Evolutionary conservation across 2,329 filamentous ascomycete genomes (phyloP).

Genomic region (Ophiosphaerella korrae): DNA sequence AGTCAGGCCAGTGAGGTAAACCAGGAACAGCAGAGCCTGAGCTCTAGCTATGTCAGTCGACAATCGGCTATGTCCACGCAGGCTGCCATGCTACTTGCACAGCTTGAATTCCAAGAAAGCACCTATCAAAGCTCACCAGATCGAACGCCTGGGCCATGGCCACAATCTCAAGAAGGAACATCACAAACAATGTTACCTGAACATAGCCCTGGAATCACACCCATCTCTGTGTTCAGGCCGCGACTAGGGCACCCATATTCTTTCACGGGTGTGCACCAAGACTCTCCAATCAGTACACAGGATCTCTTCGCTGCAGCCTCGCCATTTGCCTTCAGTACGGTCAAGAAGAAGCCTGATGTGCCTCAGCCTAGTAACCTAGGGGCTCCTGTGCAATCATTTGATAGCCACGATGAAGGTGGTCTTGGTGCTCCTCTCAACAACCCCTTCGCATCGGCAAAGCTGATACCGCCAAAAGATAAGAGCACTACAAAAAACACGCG

Average conservation of each 20-base stretch:
- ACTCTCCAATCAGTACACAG: slow-evolving; percentile 48
- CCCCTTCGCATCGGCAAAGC: slow-evolving; percentile 24
- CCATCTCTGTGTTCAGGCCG: slow-evolving; percentile 35
- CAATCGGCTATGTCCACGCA: slow-evolving; percentile 44
- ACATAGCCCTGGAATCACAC: slow-evolving; percentile 34
- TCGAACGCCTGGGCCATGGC: slow-evolving; percentile 20
- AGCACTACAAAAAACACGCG: slow-evolving; percentile 22
- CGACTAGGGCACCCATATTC: slow-evolving; percentile 22
- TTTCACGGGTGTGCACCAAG: slow-evolving; percentile 16
- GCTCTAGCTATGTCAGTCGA: slow-evolving; percentile 11
- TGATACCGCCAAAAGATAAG: slow-evolving; percentile 36
- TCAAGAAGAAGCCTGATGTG: slow-evolving; percentile 45
- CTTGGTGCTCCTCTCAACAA: slow-evolving; percentile 21
- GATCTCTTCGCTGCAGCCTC: slow-evolving; percentile 50
- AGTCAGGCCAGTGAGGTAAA: neutral
- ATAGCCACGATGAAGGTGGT: slow-evolving; percentile 7
- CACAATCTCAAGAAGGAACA: slow-evolving; percentile 21
- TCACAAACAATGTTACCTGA: slow-evolving; percentile 15
- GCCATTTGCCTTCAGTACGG: slow-evolving; percentile 48
- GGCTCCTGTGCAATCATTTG: slow-evolving; percentile 24
- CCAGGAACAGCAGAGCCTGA: slow-evolving; percentile 1
- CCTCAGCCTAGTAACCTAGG: slow-evolving; percentile 24
- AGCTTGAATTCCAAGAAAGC: slow-evolving; percentile 41
- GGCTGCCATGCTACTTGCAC: slow-evolving; percentile 42
- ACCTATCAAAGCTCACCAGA: slow-evolving; percentile 22